Evolutionary conservation across 768 basidiomycete genomes (phyloP).

Genomic region (Chiua virens): DNA sequence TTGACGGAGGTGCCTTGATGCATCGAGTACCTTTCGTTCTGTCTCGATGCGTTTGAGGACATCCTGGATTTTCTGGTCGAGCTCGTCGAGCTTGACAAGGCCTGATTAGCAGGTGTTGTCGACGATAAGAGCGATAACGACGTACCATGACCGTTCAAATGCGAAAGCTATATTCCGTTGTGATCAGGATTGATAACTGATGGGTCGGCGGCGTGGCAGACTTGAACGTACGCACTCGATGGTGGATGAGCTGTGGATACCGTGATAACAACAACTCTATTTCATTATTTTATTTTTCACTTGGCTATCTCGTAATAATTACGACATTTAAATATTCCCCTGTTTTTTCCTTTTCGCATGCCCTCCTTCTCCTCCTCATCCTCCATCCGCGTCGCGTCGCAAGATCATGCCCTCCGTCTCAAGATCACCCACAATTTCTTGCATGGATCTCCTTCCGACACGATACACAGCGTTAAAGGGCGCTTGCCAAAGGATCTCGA

Average conservation of each 20-base stretch:
- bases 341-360: slow-evolving; percentile 18
- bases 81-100: slow-evolving; percentile 44
- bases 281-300: slow-evolving; percentile 11
- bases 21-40: slow-evolving; percentile 91
- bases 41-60: slow-evolving; percentile 88
- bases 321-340: slow-evolving; percentile 12
- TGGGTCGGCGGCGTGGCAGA: background rate
- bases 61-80: slow-evolving; percentile 93
- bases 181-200: slow-evolving; percentile 8
- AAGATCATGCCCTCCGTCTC: slow-evolving; percentile 46
- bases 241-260: slow-evolving; percentile 31
- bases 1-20: slow-evolving; percentile 70
- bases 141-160: slow-evolving; percentile 33
- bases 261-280: slow-evolving; percentile 28
- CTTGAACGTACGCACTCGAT: slow-evolving; percentile 9
- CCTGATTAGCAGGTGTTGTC: slow-evolving; percentile 1
- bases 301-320: slow-evolving; percentile 31
- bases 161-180: slow-evolving; percentile 13
- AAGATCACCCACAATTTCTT: slow-evolving; percentile 45
- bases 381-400: slow-evolving; percentile 43
- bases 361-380: slow-evolving; percentile 33
- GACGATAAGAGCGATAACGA: slow-evolving; percentile 10
- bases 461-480: slow-evolving; percentile 31
- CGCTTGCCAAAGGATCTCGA: slow-evolving; percentile 43
- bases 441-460: slow-evolving; percentile 32